Base-by-base conservation (phyloP, 140 eudicot species). In the Stevia rebaudiana region DNA sequence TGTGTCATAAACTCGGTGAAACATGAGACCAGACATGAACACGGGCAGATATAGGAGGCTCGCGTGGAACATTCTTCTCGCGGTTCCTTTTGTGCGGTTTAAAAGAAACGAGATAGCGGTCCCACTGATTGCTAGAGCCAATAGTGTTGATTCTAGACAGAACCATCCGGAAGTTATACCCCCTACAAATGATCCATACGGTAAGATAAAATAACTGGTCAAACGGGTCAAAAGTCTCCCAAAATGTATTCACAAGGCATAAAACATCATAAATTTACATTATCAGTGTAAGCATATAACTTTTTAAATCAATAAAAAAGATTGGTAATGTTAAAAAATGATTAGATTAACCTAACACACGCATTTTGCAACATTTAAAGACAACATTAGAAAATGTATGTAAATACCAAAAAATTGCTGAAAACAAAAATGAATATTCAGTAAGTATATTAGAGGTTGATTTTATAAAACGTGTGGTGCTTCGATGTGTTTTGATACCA, bases 31-130 rank as follows among this genome's bases (percentile, higher is more conserved):
- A n/a, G 95, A 83, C 98, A 91, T 91, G 77, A 91, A 91, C 16
- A 91, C 96, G 0, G 98, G 98, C 42, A 91, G 96, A 77, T 91
- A 91, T 1, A 91, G 91, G 48, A 91, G 96, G 84, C 98, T 91
- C 17, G 96, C 98, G 16, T 80, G 96, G 76, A 91, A 91, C 98
- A 91, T 91, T 79, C 89, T 87, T 72, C 95, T 71, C 6, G 98
- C 98, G 52, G 61, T 83, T 74, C 78, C 56, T 59, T 84, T 82
- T 22, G 84, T 82, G 6, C 98, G 95, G 69, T 84, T 78, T 1
- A 53, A 10, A 33, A 80, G 85, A 76, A 91, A 91, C 0, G 95
- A 87, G 37, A 75, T 48, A 3, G 98, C 85, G 10, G 96, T 87
- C 17, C 80, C 84, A 12, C 82, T 76, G 22, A 91, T 91, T 67